phyloP scores from a whole-genome alignment of 2,329 filamentous ascomycete species.

The Trichoderma sp. region DNA sequence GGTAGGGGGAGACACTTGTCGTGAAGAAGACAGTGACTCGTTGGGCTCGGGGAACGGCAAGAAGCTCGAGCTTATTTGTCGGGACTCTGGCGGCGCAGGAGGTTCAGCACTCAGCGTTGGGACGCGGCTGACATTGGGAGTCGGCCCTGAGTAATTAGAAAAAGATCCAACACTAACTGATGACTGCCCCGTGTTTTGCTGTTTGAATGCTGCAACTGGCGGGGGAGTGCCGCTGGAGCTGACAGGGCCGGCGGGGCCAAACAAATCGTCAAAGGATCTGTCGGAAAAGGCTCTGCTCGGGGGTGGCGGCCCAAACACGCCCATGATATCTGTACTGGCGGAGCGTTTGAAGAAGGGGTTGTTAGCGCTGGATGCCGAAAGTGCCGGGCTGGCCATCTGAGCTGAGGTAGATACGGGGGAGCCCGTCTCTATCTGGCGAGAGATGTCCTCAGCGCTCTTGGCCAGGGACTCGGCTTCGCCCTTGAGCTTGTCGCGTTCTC shows the following conservation, averaged over 20 bases:
- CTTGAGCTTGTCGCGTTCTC: conserved; percentile 85
- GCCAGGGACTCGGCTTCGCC: conserved; percentile 72
- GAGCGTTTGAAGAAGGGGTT: conserved; percentile 92
- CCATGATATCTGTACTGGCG: conserved; percentile 63
- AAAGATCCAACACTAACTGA: conserved; percentile 56
- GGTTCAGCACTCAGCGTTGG: conserved; percentile 61
- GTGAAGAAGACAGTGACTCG: conserved; percentile 75
- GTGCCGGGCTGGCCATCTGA: conserved; percentile 69
- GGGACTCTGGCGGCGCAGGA: conserved; percentile 69
- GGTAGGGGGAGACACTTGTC: conserved; percentile 74
- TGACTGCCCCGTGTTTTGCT: conserved; percentile 62
- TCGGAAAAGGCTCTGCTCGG: conserved; percentile 56
- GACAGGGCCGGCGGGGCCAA: conserved; percentile 68
- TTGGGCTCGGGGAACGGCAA: conserved; percentile 69
- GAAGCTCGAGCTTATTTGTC: conserved; percentile 77
- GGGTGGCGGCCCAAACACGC: conserved; percentile 55
- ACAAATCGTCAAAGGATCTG: conserved; percentile 82
- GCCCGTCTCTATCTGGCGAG: conserved; percentile 55
- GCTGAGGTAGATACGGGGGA: conserved; percentile 53
- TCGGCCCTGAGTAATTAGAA: conserved; percentile 55
- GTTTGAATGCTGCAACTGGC: conserved; percentile 47
- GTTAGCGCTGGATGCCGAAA: conserved; percentile 72
- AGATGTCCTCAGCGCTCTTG: conserved; percentile 64
- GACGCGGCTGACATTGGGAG: conserved; percentile 67
- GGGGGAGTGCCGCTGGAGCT: conserved; percentile 50